Evolutionary conservation across 345 rosid genomes (phyloP), one percentile per base, ranked within the genome.

Genomic region (Hirschfeldia incana): DNA sequence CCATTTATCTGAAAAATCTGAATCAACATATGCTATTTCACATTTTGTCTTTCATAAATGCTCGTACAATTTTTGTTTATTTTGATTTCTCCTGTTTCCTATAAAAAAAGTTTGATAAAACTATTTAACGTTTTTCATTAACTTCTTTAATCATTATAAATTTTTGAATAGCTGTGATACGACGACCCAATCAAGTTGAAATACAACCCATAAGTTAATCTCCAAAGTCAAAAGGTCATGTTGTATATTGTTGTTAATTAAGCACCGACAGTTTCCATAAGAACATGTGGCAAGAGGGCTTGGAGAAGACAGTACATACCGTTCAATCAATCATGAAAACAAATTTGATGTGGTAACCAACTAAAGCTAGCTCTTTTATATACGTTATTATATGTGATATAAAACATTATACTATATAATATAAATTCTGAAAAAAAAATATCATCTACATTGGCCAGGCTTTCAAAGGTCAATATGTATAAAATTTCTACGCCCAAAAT

Each of bases 191-290:
- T 46, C 34, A 32, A 3, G 77, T 13, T 46, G 33, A 46, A 44
- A 42, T 44, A 29, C 65, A 53, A n/a, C 51, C 10, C 16, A 36
- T 3, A 65, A 15, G 17, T 57, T 66, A 6, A 33, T 51, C 32
- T 29, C 32, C 12, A 17, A 39, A 39, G 13, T 39, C 46, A 39
- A 39, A 39, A 37, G 9, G 46, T 39, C 46, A 9, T 39, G 46
- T 44, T 44, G 12, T 44, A 44, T 44, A 44, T 44, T 44, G 51
- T 44, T 44, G 51, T 44, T 44, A 44, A 44, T 44, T 44, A 44
- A 44, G 81, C 87, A 81, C 87, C 87, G 87, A 84, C 87, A 84
- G 87, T 73, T 70, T 76, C n/a, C 62, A 69, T 74, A 74, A 39
- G 83, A 67, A 77, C 81, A 82, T 74, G 87, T 82, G 87, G 86